Evolutionary conservation across 2,329 filamentous ascomycete species (phyloP).

Genomic region (Incumbomyces lentus): DNA sequence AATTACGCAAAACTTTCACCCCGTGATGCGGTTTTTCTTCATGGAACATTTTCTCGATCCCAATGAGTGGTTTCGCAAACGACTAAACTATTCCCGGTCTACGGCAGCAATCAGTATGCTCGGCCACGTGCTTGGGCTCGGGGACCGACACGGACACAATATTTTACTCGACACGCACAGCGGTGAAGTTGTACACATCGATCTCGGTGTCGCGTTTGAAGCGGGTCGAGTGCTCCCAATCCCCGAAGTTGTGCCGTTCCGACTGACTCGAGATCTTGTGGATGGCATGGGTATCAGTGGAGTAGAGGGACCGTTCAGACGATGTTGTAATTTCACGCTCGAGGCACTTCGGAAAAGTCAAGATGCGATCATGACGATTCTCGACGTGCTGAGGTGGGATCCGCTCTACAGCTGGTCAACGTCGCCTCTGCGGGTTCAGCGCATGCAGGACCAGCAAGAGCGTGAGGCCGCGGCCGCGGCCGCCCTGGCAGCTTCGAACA

Average conservation of each 20-base stretch:
- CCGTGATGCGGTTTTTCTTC: constrained; percentile 94
- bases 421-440: constrained; percentile 56
- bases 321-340: constrained; percentile 97
- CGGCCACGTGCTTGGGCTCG: constrained; percentile 82
- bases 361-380: constrained; percentile 95
- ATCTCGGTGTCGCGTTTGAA: constrained; percentile 94
- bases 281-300: constrained; percentile 95
- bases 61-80: constrained; percentile 87
- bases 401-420: constrained; percentile 94
- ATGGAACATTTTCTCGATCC: constrained; percentile 89
- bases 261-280: constrained; percentile 84
- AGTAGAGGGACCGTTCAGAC: constrained; percentile 88
- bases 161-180: constrained; percentile 83
- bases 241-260: constrained; percentile 91
- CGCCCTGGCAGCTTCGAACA: constrained; percentile 21
- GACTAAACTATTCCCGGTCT: constrained; percentile 82
- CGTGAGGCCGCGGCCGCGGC: constrained; percentile 31
- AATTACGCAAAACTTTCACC: constrained; percentile 72
- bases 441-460: constrained; percentile 50
- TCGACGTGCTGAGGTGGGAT: constrained; percentile 96
- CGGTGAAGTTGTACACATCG: constrained; percentile 93
- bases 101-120: constrained; percentile 94
- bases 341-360: constrained; percentile 90
- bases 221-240: constrained; percentile 90
- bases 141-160: constrained; percentile 92